Evolutionary conservation across 805 yeast genomes (phyloP).

Genomic region (Zygoascus flipseniorum): DNA sequence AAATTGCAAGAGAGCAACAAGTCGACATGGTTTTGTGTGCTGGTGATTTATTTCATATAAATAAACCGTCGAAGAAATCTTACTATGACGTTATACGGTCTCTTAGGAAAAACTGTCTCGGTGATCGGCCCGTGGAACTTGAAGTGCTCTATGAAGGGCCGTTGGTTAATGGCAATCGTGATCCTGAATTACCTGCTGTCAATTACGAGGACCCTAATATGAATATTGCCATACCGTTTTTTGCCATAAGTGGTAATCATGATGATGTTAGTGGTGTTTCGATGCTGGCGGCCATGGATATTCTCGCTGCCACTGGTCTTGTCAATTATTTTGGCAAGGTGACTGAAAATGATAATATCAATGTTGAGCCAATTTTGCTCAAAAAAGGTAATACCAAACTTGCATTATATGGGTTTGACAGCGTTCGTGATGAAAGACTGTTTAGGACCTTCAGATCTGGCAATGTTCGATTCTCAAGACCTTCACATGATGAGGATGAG

Average conservation of each 20-base stretch:
- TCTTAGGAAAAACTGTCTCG: slow-evolving; percentile 64
- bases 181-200: slow-evolving; percentile 42
- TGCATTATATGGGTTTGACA: slow-evolving; percentile 83
- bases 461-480: slow-evolving; percentile 68
- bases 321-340: slow-evolving; percentile 87
- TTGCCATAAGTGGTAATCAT: slow-evolving; percentile 92
- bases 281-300: slow-evolving; percentile 75
- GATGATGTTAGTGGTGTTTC: slow-evolving; percentile 82
- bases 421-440: slow-evolving; percentile 81
- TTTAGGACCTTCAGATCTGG: slow-evolving; percentile 76
- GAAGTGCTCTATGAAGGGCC: slow-evolving; percentile 76
- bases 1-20: slow-evolving; percentile 46
- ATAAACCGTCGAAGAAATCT: slow-evolving; percentile 82
- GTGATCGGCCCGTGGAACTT: slow-evolving; percentile 80
- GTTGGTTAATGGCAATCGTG: slow-evolving; percentile 32
- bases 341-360: slow-evolving; percentile 62
- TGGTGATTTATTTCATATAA: slow-evolving; percentile 88
- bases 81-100: slow-evolving; percentile 73
- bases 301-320: slow-evolving; percentile 71
- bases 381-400: slow-evolving; percentile 76
- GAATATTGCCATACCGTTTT: slow-evolving; percentile 81
- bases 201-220: slow-evolving; percentile 88
- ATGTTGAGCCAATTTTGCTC: slow-evolving; percentile 66
- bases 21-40: slow-evolving; percentile 84
- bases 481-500: slow-evolving; percentile 45